Percentiles rank a stretch among this genome's conserved stretches.
These are phyloP conservation scores for Vicia faba DNA, from an alignment of 306 rosid species.

Conservation along the genomic window DNA sequence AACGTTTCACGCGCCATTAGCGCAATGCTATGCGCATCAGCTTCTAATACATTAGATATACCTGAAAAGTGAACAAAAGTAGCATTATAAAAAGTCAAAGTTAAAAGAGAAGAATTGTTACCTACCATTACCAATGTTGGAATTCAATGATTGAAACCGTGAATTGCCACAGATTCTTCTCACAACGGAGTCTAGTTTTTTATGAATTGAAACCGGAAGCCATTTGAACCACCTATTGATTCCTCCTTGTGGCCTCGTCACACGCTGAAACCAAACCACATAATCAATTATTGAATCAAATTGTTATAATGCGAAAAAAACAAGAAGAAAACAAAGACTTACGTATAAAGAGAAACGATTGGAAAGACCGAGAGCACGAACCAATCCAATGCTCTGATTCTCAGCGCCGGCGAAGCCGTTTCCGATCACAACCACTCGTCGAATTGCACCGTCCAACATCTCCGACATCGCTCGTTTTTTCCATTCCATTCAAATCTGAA, in stretches of 20 bases:
- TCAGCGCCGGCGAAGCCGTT: slow-evolving; percentile 92
- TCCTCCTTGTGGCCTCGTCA: slow-evolving; percentile 84
- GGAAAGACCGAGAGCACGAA: slow-evolving; percentile 83
- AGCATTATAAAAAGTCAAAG: neutral
- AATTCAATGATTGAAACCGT: slow-evolving; percentile 37
- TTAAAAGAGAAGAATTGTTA: slow-evolving; percentile 34
- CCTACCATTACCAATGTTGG: slow-evolving; percentile 52
- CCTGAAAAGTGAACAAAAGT: slow-evolving; percentile 47
- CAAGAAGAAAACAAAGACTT: slow-evolving; percentile 33
- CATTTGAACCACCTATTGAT: slow-evolving; percentile 77
- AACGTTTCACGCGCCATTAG: slow-evolving; percentile 67
- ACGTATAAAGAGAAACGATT: slow-evolving; percentile 60
- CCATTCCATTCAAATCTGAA: slow-evolving; percentile 24
- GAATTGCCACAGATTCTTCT: slow-evolving; percentile 43
- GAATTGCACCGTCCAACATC: slow-evolving; percentile 58
- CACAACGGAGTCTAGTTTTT: slow-evolving; percentile 47
- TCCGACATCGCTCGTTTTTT: slow-evolving; percentile 49
- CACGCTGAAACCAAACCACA: slow-evolving; percentile 52
- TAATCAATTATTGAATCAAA: neutral
- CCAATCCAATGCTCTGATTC: slow-evolving; percentile 82
- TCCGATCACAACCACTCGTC: slow-evolving; percentile 76
- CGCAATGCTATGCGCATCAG: slow-evolving; percentile 77
- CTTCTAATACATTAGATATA: slow-evolving; percentile 60
- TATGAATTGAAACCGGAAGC: slow-evolving; percentile 85
- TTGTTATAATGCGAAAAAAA: neutral